Evolutionary conservation across 495 filamentous ascomycete species (phyloP).

Genomic region (Penicillium atrosanguineum): DNA sequence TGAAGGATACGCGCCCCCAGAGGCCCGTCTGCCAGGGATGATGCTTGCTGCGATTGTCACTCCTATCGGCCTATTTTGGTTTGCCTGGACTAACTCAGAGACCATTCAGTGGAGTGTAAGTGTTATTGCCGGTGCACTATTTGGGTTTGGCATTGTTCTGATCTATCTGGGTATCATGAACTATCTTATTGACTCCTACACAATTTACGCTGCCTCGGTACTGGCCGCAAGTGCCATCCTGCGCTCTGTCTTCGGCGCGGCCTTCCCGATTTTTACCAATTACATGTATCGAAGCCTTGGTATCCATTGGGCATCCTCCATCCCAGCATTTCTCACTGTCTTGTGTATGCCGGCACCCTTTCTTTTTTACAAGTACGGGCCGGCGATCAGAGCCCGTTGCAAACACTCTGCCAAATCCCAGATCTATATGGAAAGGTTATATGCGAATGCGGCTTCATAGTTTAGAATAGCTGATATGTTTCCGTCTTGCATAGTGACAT

Average conservation of each 20-base stretch:
- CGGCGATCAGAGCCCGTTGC: constrained; percentile 62
- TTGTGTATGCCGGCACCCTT: constrained; percentile 76
- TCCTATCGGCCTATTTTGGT: constrained; percentile 58
- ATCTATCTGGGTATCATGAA: constrained; percentile 75
- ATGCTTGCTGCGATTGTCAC: constrained; percentile 42
- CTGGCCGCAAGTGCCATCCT: constrained; percentile 78
- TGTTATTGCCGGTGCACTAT: constrained; percentile 63
- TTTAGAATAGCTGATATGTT: no score
- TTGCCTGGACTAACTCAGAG: constrained; percentile 68
- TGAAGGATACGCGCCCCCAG: constrained; percentile 44
- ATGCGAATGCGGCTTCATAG: no score
- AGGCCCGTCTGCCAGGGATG: constrained; percentile 46
- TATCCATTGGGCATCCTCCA: constrained; percentile 75
- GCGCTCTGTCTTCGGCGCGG: constrained; percentile 67
- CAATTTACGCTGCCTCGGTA: constrained; percentile 77
- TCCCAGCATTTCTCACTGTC: constrained; percentile 78
- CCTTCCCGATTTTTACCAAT: constrained; percentile 80
- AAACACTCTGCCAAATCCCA: no score
- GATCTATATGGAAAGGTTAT: no score
- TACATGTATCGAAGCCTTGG: constrained; percentile 74
- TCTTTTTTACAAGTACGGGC: constrained; percentile 76
- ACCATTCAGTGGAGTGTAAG: constrained; percentile 66
- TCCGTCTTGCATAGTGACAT: no score
- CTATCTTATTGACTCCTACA: constrained; percentile 78
- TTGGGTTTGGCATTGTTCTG: constrained; percentile 72